Conservation (phyloP, 2,329 filamentous ascomycete genomes). For the Fusarium sp. region DNA sequence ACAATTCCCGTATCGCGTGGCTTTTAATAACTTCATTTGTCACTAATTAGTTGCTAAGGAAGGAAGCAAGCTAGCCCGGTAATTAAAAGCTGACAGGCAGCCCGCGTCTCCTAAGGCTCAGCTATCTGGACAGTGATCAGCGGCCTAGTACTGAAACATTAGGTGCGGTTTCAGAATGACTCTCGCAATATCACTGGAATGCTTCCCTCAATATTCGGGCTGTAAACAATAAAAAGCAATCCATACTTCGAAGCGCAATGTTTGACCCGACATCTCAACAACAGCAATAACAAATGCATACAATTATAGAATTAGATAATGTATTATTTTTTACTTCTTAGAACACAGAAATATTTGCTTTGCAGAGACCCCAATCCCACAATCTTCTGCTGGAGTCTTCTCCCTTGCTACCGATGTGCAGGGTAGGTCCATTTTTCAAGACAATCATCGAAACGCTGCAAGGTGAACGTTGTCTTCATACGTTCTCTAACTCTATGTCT, state of each 20-base stretch:
- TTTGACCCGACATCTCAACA: not conserved
- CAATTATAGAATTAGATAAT: fast-evolving
- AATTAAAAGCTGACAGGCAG: not conserved
- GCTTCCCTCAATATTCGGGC: not conserved
- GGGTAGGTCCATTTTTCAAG: not conserved
- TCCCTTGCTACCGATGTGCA: not conserved
- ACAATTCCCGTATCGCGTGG: conserved; percentile 3
- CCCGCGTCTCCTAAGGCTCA: not conserved
- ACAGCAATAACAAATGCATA: not conserved
- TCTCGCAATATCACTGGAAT: conserved; percentile 7
- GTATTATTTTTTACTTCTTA: fast-evolving
- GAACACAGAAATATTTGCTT: not conserved
- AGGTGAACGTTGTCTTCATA: not conserved
- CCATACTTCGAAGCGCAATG: not conserved
- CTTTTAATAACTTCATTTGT: not conserved
- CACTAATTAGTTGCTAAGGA: not conserved
- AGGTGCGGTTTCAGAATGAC: conserved; percentile 13
- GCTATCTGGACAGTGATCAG: not conserved
- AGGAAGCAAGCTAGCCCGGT: not conserved
- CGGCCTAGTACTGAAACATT: conserved; percentile 6
- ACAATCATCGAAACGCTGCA: not conserved
- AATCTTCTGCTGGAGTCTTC: not conserved
- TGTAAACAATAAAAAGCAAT: not conserved
- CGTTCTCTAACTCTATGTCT: not conserved
- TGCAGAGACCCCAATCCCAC: not conserved